Evolutionary conservation across 1,139 yeast species (phyloP), one percentile per base, ranked within the genome.

Genomic region (Magnusiomyces paraingens): DNA sequence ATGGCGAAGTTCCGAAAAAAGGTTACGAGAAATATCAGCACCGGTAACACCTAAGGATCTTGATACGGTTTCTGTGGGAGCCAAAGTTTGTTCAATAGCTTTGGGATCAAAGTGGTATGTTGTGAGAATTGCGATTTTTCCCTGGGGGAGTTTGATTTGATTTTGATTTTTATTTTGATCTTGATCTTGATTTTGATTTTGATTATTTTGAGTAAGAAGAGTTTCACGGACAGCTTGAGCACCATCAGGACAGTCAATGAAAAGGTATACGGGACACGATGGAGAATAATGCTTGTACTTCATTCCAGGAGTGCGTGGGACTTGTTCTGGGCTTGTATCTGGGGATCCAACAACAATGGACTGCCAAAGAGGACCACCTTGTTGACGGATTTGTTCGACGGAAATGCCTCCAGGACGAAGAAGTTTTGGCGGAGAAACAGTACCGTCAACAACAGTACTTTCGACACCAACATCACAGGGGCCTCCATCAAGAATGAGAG

Each of bases 221-320:
- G 42, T 51, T n/a, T 56, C 49, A 3, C 49, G n/a, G 11, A 62
- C 59, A 0, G 79, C 57, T 4, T 51, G 74, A 0, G 56, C 53
- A 0, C 84, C 83, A 58, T 79, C 75, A 0, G 74, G 76, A 60
- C 80, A 75, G 44, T 73, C 77, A 12, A 76, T 70, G 59, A 89
- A 82, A n/a, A 91, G 69, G 0, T 86, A 75, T 5, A 93, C 97
- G 57, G 79, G 81, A 0, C 97, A 96, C 2, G 79, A 78, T 1
- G 99, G 99, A 0, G 97, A 87, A 69, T 93, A 93, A 68, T 93
- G 99, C 62, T 88, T 83, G 67, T 93, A 93, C 66, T 93, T 93
- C 99, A 93, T 93, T 0, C 99, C 99, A 0, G 99, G 99, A 0
- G 99, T 93, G 61, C 86, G 79, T 0, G 91, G 98, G 0, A 83